Conservation (phyloP, 164 flowering plant species). For the Cinnamomum chago region DNA sequence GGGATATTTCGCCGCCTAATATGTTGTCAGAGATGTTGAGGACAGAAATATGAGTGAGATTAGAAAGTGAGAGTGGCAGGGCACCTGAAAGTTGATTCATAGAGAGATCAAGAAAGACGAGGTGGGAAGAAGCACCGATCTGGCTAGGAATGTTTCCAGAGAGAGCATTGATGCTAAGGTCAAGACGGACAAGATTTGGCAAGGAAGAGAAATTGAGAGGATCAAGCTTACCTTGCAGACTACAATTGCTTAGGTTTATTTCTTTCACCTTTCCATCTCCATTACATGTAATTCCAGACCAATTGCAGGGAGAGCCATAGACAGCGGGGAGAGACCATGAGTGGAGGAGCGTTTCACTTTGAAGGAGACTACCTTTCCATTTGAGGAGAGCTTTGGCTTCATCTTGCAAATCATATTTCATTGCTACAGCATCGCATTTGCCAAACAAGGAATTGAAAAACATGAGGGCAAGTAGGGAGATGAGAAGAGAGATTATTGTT, state of each 20-base stretch:
- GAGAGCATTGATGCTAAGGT: conserved; percentile 8
- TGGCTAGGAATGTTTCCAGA: conserved; percentile 18
- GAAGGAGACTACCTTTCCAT: background rate
- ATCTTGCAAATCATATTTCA: background rate
- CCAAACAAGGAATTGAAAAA: background rate
- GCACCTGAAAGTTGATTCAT: too few relatives aligned
- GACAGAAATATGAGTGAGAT: too few relatives aligned
- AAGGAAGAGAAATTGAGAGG: too few relatives aligned
- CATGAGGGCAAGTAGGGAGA: background rate
- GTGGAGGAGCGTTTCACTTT: background rate
- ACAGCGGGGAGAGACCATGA: background rate
- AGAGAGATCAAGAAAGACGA: too few relatives aligned
- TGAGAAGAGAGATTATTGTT: background rate
- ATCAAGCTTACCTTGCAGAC: too few relatives aligned
- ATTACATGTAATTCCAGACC: conserved; percentile 21
- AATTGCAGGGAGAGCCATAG: background rate
- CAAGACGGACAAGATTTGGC: conserved; percentile 1
- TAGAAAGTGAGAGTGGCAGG: too few relatives aligned
- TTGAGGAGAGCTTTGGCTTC: background rate
- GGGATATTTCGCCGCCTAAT: too few relatives aligned
- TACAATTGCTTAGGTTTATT: too few relatives aligned
- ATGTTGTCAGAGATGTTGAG: too few relatives aligned
- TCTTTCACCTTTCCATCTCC: background rate
- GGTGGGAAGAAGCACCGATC: background rate
- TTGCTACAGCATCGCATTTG: background rate